Evolutionary conservation across 306 rosid genomes (phyloP).

Genomic region (Luffa acutangula): DNA sequence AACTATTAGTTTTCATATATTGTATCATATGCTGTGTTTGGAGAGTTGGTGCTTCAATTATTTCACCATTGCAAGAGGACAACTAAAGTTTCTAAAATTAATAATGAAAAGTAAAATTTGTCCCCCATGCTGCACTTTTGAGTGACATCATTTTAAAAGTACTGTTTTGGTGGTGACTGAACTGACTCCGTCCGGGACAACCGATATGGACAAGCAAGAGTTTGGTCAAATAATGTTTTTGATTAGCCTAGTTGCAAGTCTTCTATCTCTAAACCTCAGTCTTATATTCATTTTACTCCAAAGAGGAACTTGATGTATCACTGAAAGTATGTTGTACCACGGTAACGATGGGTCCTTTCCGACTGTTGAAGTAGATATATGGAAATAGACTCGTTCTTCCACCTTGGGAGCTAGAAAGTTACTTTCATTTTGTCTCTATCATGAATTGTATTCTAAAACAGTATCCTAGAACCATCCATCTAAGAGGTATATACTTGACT

Average conservation of each 20-base stretch:
- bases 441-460: neutral
- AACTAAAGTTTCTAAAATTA: neutral
- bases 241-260: neutral
- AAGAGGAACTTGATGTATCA: neutral
- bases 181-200: neutral
- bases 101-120: neutral
- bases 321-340: neutral
- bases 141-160: neutral
- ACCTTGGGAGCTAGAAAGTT: neutral
- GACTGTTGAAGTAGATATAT: neutral
- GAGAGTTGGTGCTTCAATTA: neutral
- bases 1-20: neutral
- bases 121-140: neutral
- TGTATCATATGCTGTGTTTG: neutral
- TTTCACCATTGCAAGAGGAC: neutral
- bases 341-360: neutral
- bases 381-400: neutral
- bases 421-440: neutral
- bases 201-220: neutral
- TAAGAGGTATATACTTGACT: neutral
- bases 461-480: neutral
- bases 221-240: neutral
- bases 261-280: neutral
- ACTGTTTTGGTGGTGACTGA: neutral
- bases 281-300: neutral